Percentiles rank a stretch among this genome's conserved stretches.
phyloP scores from a whole-genome alignment of 176 grass and related monocot genomes.

The Oryza meridionalis region DNA sequence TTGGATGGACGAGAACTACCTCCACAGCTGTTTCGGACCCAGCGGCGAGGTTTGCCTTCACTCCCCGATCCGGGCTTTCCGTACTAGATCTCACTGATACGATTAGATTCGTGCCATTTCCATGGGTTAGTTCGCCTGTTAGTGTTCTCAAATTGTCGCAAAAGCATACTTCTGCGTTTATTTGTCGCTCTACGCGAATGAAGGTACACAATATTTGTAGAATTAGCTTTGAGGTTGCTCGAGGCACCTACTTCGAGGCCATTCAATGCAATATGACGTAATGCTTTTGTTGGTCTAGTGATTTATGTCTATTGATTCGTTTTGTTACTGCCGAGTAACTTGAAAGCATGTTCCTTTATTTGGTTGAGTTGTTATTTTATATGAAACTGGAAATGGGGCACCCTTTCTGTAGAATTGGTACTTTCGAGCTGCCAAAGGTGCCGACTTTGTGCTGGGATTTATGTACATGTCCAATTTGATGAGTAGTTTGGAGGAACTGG shows the following conservation, averaged over 20 bases:
- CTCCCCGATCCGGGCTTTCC: conserved; percentile 43
- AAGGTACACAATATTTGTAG: conserved; percentile 19
- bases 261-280: conserved; percentile 39
- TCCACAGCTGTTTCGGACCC: conserved; percentile 63
- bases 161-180: conserved; percentile 11
- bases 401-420: conserved; percentile 4
- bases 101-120: conserved; percentile 36
- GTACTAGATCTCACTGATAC: conserved; percentile 45
- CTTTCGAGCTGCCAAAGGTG: conserved; percentile 35
- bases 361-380: background rate
- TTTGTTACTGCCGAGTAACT: background rate
- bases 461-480: conserved; percentile 17
- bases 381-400: background rate
- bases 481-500: conserved; percentile 38
- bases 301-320: conserved; percentile 25
- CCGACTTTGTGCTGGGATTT: conserved; percentile 33
- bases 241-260: conserved; percentile 41
- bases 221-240: conserved; percentile 34
- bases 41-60: conserved; percentile 58
- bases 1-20: conserved; percentile 73
- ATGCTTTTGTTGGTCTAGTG: conserved; percentile 27
- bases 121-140: background rate
- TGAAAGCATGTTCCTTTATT: background rate
- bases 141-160: background rate
- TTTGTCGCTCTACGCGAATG: background rate